Percentiles rank a stretch among this genome's conserved stretches.
These are phyloP conservation scores for Stenogyne calaminthoides DNA, from an alignment of 305 asterid species.

Conservation along the genomic window DNA sequence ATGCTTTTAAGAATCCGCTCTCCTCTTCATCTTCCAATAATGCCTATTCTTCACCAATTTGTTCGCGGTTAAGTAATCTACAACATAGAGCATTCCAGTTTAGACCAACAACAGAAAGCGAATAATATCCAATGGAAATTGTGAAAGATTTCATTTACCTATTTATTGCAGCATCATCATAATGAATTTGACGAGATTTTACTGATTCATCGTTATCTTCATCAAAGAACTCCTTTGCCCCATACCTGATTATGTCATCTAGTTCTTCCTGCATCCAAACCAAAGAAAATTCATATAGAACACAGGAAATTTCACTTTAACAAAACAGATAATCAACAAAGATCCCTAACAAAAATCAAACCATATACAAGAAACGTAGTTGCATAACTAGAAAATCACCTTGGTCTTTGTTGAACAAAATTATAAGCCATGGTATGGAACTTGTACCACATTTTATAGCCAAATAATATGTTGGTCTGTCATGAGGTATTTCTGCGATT, in stretches of 20 bases:
- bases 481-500: too few relatives aligned
- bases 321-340: neutral
- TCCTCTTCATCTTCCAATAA: constrained; percentile 89
- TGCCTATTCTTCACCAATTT: constrained; percentile 80
- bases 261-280: constrained; percentile 79
- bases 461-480: neutral
- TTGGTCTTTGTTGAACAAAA: constrained; percentile 16
- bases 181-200: constrained; percentile 96
- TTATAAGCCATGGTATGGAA: neutral
- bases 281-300: constrained; percentile 10
- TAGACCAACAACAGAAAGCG: constrained; percentile 24
- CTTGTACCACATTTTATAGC: constrained; percentile 22
- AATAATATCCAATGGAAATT: constrained; percentile 16
- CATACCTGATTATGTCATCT: constrained; percentile 96
- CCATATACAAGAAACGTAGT: constrained; percentile 20
- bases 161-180: constrained; percentile 94
- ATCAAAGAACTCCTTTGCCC: constrained; percentile 92
- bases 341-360: constrained; percentile 10
- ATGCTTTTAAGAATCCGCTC: constrained; percentile 89
- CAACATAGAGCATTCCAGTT: constrained; percentile 27
- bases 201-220: constrained; percentile 91
- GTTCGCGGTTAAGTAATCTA: constrained; percentile 92
- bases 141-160: constrained; percentile 52
- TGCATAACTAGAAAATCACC: constrained; percentile 17
- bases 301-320: constrained; percentile 6